Percentiles rank a stretch among this genome's conserved stretches.
These are phyloP conservation scores for Aspergillus phoenicis DNA, from an alignment of 2,329 filamentous ascomycete genomes.

Conservation along the genomic window DNA sequence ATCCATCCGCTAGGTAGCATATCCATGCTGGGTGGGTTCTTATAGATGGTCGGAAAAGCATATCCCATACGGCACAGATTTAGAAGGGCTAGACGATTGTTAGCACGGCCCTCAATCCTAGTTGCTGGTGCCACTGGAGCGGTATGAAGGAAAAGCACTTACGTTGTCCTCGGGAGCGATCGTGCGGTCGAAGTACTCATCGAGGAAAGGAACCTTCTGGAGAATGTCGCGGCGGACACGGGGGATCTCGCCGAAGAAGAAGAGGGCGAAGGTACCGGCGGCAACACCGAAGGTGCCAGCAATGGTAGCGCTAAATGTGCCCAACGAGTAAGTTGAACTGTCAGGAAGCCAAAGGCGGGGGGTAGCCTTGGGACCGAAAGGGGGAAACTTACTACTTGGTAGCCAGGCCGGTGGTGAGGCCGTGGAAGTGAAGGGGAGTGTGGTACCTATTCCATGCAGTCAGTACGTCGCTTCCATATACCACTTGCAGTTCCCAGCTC, in stretches of 20 bases:
- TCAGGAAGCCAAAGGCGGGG: neutral
- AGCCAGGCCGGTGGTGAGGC: constrained; percentile 48
- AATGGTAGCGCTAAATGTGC: constrained; percentile 45
- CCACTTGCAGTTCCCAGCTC: neutral
- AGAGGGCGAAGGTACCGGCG: constrained; percentile 61
- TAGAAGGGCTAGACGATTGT: constrained; percentile 39
- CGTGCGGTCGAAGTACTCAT: constrained; percentile 59
- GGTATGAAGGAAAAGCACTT: constrained; percentile 26
- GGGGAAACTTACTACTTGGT: constrained; percentile 50
- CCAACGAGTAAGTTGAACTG: constrained; percentile 11
- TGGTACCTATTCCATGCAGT: constrained; percentile 49
- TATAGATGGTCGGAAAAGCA: constrained; percentile 16
- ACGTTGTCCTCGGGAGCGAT: constrained; percentile 66
- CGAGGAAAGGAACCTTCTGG: constrained; percentile 61
- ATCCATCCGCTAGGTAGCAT: constrained; percentile 18
- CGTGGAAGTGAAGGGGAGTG: constrained; percentile 51
- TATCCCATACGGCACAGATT: constrained; percentile 20
- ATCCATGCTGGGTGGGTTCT: constrained; percentile 16
- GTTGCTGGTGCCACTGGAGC: too few species aligned
- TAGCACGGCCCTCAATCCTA: constrained; percentile 17
- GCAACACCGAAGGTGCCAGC: constrained; percentile 59
- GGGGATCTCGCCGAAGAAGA: constrained; percentile 67
- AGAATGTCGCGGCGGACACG: constrained; percentile 64
- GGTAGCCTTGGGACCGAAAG: neutral
- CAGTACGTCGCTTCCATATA: constrained; percentile 15